These are phyloP conservation scores for Ceratobasidium sp. DNA, from an alignment of 1,284 basidiomycete species.

Conservation along the genomic window DNA sequence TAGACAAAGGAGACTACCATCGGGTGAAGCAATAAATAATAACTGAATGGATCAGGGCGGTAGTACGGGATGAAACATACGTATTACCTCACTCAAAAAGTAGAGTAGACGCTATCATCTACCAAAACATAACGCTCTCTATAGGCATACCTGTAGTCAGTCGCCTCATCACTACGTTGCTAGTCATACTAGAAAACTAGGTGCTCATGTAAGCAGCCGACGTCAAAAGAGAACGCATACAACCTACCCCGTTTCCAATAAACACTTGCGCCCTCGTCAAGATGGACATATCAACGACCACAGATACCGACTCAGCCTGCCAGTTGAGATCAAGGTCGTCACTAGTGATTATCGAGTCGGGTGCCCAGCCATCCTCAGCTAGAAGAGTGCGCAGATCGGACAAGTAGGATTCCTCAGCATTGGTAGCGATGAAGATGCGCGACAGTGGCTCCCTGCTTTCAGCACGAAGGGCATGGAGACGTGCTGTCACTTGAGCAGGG, in stretches of 20 bases:
- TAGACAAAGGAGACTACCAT: constrained; percentile 1
- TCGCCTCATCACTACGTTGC: not conserved
- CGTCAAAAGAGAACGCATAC: constrained; percentile 18
- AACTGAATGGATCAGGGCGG: no score
- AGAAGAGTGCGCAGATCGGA: constrained; percentile 53
- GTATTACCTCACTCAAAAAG: no score
- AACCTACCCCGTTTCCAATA: constrained; percentile 62
- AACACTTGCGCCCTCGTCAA: constrained; percentile 58
- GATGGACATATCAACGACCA: constrained; percentile 62
- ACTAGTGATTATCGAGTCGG: constrained; percentile 52
- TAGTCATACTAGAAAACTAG: constrained; percentile 14
- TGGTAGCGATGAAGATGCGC: constrained; percentile 62
- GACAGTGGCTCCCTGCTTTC: constrained; percentile 44
- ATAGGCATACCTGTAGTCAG: not conserved
- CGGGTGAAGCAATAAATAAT: no score
- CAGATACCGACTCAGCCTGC: constrained; percentile 57
- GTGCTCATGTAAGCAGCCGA: not conserved
- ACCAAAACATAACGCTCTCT: not conserved
- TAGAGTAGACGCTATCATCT: no score
- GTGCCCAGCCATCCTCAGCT: constrained; percentile 48
- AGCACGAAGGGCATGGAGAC: constrained; percentile 50
- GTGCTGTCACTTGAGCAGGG: constrained; percentile 54
- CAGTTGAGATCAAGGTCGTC: constrained; percentile 54
- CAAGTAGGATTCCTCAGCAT: constrained; percentile 53
- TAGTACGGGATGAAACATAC: no score